Percentiles rank a stretch among this genome's conserved stretches.
phyloP scores from a whole-genome alignment of 2,329 filamentous ascomycete genomes.

The Stagonosporopsis tanaceti region DNA sequence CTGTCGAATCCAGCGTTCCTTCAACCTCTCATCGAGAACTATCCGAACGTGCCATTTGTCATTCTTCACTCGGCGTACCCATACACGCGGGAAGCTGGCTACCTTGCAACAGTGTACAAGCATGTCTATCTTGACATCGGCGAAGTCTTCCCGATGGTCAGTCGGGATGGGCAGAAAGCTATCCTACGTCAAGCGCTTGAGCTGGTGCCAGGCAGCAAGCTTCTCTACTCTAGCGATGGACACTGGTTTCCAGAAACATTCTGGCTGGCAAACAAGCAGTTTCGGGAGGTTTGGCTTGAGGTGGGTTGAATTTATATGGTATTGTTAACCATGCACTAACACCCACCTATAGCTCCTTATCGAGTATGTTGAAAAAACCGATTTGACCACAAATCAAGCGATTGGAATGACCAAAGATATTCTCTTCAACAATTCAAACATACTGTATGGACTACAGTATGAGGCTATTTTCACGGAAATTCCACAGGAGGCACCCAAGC shows the following conservation, averaged over 20 bases:
- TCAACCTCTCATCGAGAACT: conserved; percentile 75
- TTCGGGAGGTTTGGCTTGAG: conserved; percentile 73
- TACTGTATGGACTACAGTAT: conserved; percentile 70
- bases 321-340: not conserved
- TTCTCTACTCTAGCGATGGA: conserved; percentile 82
- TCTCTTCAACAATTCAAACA: conserved; percentile 79
- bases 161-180: conserved; percentile 75
- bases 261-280: conserved; percentile 74
- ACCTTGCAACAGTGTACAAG: conserved; percentile 76
- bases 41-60: conserved; percentile 75
- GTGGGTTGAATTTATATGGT: conserved; percentile 52
- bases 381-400: conserved; percentile 69
- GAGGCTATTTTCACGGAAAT: conserved; percentile 49
- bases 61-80: conserved; percentile 84
- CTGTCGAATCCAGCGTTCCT: conserved; percentile 78
- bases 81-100: conserved; percentile 79
- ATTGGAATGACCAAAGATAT: conserved; percentile 71
- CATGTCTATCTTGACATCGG: conserved; percentile 87
- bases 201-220: conserved; percentile 75
- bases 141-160: conserved; percentile 81
- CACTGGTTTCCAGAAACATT: conserved; percentile 83
- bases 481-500: conserved; percentile 27
- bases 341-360: conserved; percentile 62
- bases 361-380: conserved; percentile 70
- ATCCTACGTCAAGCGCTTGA: conserved; percentile 78